Conservation (phyloP, 139 green algal species). For the Chlamydomonas asymmetrica region DNA sequence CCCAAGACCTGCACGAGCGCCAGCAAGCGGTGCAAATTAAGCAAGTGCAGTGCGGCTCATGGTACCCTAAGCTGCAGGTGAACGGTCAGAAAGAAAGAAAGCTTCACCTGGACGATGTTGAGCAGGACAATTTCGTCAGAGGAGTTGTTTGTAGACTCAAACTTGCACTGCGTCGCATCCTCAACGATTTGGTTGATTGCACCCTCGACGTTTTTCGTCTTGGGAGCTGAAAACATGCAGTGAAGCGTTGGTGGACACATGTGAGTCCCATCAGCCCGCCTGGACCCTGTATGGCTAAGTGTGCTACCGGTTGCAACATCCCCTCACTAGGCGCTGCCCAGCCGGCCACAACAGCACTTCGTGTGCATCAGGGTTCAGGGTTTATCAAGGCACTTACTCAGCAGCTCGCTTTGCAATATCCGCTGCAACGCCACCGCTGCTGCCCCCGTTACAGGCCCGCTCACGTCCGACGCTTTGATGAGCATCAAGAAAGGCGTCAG, state of each 20-base stretch:
- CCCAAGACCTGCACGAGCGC: constrained; percentile 3
- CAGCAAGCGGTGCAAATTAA: neutral
- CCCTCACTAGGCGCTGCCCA: no score
- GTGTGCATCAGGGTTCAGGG: no score
- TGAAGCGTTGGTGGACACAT: no score
- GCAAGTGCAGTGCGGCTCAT: no score
- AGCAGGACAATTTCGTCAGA: constrained; percentile 95
- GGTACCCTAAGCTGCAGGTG: neutral
- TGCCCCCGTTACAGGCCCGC: constrained; percentile 85
- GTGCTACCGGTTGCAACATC: no score
- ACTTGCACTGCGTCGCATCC: constrained; percentile 89
- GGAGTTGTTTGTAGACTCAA: constrained; percentile 87
- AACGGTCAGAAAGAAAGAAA: neutral
- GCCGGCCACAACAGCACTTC: no score
- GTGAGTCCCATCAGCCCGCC: no score
- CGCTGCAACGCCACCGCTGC: constrained; percentile 81
- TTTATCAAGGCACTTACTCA: no score
- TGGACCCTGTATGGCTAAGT: no score
- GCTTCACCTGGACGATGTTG: constrained; percentile 89
- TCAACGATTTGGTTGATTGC: constrained; percentile 86
- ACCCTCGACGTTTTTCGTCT: constrained; percentile 47
- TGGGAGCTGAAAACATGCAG: constrained; percentile 48
- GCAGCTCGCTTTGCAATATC: constrained; percentile 73
- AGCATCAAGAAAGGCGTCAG: constrained; percentile 91
- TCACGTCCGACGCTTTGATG: constrained; percentile 86